These are phyloP conservation scores for Aquilaria yunnanensis DNA, from an alignment of 345 rosid genomes.

Conservation along the genomic window DNA sequence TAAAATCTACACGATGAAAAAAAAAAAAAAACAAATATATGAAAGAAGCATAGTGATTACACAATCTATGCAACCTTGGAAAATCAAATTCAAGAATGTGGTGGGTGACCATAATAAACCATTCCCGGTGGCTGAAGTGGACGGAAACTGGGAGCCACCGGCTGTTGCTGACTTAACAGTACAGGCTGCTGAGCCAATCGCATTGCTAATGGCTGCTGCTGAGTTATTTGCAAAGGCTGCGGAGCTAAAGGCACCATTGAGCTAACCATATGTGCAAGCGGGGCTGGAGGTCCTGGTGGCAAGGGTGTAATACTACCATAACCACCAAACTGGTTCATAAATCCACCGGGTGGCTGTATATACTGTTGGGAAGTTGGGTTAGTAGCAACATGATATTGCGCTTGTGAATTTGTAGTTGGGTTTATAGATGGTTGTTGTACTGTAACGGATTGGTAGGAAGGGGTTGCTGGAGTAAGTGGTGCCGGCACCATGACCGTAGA, in stretches of 20 bases:
- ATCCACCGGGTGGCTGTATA: slow-evolving; percentile 46
- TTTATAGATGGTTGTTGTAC: slow-evolving; percentile 31
- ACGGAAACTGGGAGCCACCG: slow-evolving; percentile 47
- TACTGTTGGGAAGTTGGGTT: slow-evolving; percentile 51
- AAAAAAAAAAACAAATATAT: too few species aligned
- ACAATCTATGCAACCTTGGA: slow-evolving; percentile 10
- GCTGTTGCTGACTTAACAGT: slow-evolving; percentile 32
- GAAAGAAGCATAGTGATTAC: too few species aligned
- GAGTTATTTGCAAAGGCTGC: slow-evolving; percentile 35
- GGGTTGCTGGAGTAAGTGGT: slow-evolving; percentile 27
- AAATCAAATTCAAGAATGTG: slow-evolving; percentile 40
- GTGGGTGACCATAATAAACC: slow-evolving; percentile 53
- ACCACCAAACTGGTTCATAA: slow-evolving; percentile 42
- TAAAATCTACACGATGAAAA: too few species aligned
- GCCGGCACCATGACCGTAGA: slow-evolving; percentile 31
- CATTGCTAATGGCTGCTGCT: slow-evolving; percentile 26
- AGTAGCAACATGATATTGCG: slow-evolving; percentile 56
- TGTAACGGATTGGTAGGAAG: slow-evolving; percentile 32
- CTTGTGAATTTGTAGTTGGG: slow-evolving; percentile 44
- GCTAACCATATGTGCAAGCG: slow-evolving; percentile 38
- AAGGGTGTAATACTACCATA: slow-evolving; percentile 54
- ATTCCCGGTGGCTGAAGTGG: slow-evolving; percentile 70
- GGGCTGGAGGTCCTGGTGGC: slow-evolving; percentile 56
- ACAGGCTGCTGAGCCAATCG: slow-evolving; percentile 22
- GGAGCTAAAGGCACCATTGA: slow-evolving; percentile 40